Evolutionary conservation across 768 basidiomycete species (phyloP).

Genomic region (Galerina sulciceps): DNA sequence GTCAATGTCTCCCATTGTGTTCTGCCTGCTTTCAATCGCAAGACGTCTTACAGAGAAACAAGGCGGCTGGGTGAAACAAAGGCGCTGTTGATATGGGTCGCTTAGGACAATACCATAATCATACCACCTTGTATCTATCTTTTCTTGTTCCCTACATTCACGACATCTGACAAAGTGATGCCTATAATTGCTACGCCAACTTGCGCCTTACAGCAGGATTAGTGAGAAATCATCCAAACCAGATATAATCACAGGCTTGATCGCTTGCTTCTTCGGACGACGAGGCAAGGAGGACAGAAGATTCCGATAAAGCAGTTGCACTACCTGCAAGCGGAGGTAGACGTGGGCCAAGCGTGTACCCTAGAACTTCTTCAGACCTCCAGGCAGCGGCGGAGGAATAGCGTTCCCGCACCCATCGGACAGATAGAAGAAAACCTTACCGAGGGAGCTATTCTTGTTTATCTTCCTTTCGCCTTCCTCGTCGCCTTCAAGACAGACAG

Average conservation of each 20-base stretch:
- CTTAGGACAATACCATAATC: background rate
- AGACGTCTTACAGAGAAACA: too few relatives aligned
- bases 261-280: background rate
- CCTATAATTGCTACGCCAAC: background rate
- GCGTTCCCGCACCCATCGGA: background rate
- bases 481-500: background rate
- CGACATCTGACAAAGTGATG: background rate
- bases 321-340: constrained; percentile 5
- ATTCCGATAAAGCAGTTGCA: background rate
- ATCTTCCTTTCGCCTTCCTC: background rate
- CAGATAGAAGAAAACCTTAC: background rate
- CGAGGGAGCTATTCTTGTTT: background rate
- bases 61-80: too few relatives aligned
- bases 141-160: background rate
- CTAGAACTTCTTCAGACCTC: background rate
- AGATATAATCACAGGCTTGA: background rate
- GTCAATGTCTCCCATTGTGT: too few relatives aligned
- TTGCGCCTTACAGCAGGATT: background rate
- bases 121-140: background rate
- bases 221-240: constrained; percentile 8
- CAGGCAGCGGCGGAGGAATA: background rate
- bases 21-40: too few relatives aligned
- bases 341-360: constrained; percentile 8
- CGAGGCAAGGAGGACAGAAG: background rate
- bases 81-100: background rate